Evolutionary conservation across 768 basidiomycete genomes (phyloP).

Genomic region (Fistulinella prunicolor): DNA sequence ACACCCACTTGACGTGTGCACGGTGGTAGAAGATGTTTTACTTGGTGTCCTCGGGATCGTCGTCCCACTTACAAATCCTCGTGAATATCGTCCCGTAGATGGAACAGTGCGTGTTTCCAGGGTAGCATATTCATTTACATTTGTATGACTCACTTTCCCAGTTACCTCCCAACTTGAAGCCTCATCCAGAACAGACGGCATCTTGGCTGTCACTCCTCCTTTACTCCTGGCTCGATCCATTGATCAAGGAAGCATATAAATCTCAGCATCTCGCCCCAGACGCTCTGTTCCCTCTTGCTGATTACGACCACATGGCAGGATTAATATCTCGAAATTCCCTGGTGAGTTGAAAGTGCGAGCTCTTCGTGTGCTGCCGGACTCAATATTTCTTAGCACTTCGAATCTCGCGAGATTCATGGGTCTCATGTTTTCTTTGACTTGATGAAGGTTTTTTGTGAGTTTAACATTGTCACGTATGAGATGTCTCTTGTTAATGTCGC

Average conservation of each 20-base stretch:
- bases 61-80: constrained; percentile 6
- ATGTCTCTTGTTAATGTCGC: not conserved
- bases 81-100: not conserved
- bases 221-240: constrained; percentile 53
- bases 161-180: not conserved
- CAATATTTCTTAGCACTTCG: not conserved
- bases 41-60: constrained; percentile 5
- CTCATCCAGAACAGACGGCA: constrained; percentile 40
- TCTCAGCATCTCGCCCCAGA: constrained; percentile 42
- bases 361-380: not conserved
- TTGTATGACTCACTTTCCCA: constrained; percentile 6
- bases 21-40: not conserved
- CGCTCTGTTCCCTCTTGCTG: constrained; percentile 47
- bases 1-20: not conserved
- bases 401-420: not conserved
- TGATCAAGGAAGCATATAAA: constrained; percentile 41
- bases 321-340: constrained; percentile 31
- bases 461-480: not conserved
- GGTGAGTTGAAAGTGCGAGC: constrained; percentile 16
- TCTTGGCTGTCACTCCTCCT: constrained; percentile 35
- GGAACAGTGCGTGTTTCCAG: not conserved
- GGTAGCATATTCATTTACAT: not conserved
- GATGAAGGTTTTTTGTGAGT: constrained; percentile 6
- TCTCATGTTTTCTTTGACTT: constrained; percentile 3
- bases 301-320: constrained; percentile 38